Evolutionary conservation across 768 basidiomycete genomes (phyloP).

Genomic region (Trametes villosa): DNA sequence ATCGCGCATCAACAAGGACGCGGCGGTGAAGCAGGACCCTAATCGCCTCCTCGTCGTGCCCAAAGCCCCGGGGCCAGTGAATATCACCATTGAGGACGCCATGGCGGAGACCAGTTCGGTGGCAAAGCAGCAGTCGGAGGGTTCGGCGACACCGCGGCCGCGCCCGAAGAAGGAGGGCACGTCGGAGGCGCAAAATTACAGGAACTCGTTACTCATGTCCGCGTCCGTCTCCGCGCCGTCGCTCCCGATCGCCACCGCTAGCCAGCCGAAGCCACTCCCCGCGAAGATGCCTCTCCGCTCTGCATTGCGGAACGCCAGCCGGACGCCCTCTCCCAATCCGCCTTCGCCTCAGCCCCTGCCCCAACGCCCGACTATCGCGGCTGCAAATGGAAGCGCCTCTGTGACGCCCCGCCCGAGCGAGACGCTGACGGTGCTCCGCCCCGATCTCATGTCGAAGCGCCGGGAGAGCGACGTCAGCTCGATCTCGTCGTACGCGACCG

Average conservation of each 20-base stretch:
- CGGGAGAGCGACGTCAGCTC: constrained; percentile 48
- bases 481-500: constrained; percentile 70
- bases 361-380: constrained; percentile 11
- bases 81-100: constrained; percentile 18
- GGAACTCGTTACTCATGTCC: constrained; percentile 19
- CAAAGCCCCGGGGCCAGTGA: constrained; percentile 51
- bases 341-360: constrained; percentile 13
- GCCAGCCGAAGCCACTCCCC: constrained; percentile 29
- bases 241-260: constrained; percentile 10
- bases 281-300: constrained; percentile 61
- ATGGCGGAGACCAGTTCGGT: not conserved
- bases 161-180: constrained; percentile 1
- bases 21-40: constrained; percentile 33
- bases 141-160: not conserved
- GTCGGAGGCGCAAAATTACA: constrained; percentile 12
- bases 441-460: not conserved
- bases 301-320: constrained; percentile 54
- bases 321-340: constrained; percentile 33
- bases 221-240: constrained; percentile 26
- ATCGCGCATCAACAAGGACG: constrained; percentile 42
- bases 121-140: not conserved
- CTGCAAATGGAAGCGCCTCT: constrained; percentile 4
- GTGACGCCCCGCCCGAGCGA: not conserved
- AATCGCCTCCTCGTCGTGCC: constrained; percentile 44
- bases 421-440: not conserved